Percentiles rank a stretch among this genome's conserved stretches.
phyloP scores from a whole-genome alignment of 2,329 filamentous ascomycete species.

The Aspergillus sp. region DNA sequence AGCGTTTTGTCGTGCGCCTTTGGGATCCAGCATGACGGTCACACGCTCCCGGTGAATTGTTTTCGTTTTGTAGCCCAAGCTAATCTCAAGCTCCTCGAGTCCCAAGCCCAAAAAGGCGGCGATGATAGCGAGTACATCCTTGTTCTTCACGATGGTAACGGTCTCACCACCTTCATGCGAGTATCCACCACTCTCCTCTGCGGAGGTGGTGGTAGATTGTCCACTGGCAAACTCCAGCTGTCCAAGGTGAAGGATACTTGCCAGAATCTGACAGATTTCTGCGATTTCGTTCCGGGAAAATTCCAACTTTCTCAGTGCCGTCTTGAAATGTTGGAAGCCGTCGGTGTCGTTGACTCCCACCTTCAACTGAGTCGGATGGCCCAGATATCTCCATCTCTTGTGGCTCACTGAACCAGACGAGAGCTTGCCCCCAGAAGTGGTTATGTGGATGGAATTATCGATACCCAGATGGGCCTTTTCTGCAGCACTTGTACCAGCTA shows the following conservation, averaged over 20 bases:
- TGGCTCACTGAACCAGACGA: slow-evolving; percentile 52
- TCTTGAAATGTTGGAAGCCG: slow-evolving; percentile 97
- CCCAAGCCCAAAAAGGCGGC: slow-evolving; percentile 92
- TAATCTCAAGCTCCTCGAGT: slow-evolving; percentile 75
- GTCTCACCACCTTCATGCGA: slow-evolving; percentile 89
- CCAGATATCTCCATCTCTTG: slow-evolving; percentile 92
- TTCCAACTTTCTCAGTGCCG: slow-evolving; percentile 85
- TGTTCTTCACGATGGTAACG: slow-evolving; percentile 86
- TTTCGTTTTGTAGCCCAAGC: slow-evolving; percentile 92
- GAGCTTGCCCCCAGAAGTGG: slow-evolving; percentile 43
- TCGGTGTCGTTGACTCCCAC: slow-evolving; percentile 94
- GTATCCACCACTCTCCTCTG: slow-evolving; percentile 91
- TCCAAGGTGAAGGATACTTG: slow-evolving; percentile 92
- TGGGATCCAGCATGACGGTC: slow-evolving; percentile 95
- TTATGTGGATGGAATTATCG: slow-evolving; percentile 41
- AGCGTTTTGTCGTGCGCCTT: slow-evolving; percentile 82
- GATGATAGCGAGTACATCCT: slow-evolving; percentile 77
- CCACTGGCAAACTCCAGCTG: slow-evolving; percentile 90
- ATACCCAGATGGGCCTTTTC: slow-evolving; percentile 83
- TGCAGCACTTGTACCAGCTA: slow-evolving; percentile 83
- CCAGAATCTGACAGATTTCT: slow-evolving; percentile 92
- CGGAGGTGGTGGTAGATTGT: slow-evolving; percentile 70
- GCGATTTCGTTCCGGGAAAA: slow-evolving; percentile 92
- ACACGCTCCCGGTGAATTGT: slow-evolving; percentile 93
- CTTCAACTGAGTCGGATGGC: slow-evolving; percentile 93